Base-by-base conservation (phyloP, 306 rosid genomes). In the Dryas drummondii region DNA sequence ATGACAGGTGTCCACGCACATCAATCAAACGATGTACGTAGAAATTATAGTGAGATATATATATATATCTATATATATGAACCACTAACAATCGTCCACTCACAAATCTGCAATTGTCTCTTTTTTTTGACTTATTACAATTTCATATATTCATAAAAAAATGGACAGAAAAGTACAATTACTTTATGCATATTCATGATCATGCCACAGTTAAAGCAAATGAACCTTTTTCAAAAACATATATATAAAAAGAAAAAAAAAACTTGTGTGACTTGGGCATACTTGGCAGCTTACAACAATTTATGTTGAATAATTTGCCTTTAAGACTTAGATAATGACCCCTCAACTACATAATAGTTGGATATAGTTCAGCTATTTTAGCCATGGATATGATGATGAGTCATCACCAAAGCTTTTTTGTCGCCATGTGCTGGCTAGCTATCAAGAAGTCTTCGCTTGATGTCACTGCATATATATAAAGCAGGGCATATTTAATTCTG, bases 381-480 rank as follows among this genome's bases (percentile, higher is more conserved):
- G 58, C 27, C 47, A 47, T 72, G 58, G 68, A 47, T 32, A 32
- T 72, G 57, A 72, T 57, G 58, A 3, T 72, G 56, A 58, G 68
- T 72, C 76, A 57, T 5, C 63, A 55, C 75, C 52, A 17, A 42
- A 17, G 53, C 45, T 42, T 19, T 71, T 59, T 47, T 72, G 76
- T 72, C 68, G 37, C 68, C 68, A 59, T 72, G 48, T 72, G 32
- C 48, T 47, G 27, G 47, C 15, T 19, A 19, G 45, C 40, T 27
- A 26, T 47, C 66, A 46, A 59, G 32, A 72, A 72, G 76, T 72
- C 76, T 59, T 58, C 76, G 32, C 48, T 72, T 59, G 76, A 72
- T 47, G 27, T 59, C 58, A 72, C 47, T 46, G 32, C 37, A 59
- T 47, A 72, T 15, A n/a, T 42, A 50, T 3, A 50, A 9, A 37